Conservation (phyloP, 1,284 basidiomycete species). For the Trichosporon coremiiforme region DNA sequence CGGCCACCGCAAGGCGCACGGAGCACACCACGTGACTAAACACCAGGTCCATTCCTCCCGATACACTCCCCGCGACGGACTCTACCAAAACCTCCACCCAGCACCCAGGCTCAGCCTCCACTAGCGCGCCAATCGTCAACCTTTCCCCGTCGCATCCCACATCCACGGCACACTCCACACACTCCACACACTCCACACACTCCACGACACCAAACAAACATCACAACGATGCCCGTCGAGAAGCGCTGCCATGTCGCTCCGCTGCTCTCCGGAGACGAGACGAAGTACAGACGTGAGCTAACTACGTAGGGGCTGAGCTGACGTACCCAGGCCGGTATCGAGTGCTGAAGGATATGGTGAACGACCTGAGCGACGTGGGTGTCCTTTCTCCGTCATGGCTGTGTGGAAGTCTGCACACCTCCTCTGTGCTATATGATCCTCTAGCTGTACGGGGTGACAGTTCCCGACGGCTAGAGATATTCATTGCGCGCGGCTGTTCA, state of each 20-base stretch:
- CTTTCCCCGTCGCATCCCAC: background rate
- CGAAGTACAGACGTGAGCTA: constrained; percentile 29
- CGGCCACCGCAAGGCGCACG: background rate
- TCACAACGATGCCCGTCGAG: constrained; percentile 9
- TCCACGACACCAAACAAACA: background rate
- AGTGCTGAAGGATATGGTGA: constrained; percentile 37
- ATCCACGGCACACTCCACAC: too few relatives aligned
- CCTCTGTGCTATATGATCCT: too few relatives aligned
- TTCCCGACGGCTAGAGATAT: too few relatives aligned
- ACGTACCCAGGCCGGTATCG: constrained; percentile 34
- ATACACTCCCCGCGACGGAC: background rate
- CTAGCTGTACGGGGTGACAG: too few relatives aligned
- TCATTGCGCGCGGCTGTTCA: too few relatives aligned
- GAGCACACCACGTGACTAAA: background rate
- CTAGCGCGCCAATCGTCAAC: background rate
- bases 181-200: background rate
- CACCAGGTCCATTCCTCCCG: background rate
- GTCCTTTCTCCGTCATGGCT: background rate
- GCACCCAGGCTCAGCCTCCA: background rate
- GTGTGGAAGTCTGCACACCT: too few relatives aligned
- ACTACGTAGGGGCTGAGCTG: background rate
- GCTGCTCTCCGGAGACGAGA: constrained; percentile 31
- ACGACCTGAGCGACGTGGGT: constrained; percentile 37
- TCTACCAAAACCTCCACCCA: too few relatives aligned
- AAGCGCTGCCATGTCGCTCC: constrained; percentile 64